phyloP scores from a whole-genome alignment of 139 green algal species.

The Auxenochlorella protothecoides region DNA sequence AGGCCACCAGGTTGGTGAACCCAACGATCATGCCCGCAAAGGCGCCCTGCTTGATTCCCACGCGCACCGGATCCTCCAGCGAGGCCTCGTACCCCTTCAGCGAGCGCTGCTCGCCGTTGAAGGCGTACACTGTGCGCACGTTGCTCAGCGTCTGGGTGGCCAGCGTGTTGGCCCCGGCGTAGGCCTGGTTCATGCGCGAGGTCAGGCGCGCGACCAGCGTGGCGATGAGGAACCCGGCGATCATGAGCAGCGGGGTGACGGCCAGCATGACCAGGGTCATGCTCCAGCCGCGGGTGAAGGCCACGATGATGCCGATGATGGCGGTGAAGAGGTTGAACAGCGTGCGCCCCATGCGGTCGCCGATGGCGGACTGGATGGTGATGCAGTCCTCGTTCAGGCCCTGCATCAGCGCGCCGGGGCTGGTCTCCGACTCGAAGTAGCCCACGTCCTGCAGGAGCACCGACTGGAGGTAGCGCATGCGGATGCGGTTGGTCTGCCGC shows the following conservation, averaged over 20 bases:
- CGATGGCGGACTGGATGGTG: slow-evolving; percentile 47
- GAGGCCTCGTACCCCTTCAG: slow-evolving; percentile 33
- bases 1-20: slow-evolving; percentile 19
- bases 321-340: slow-evolving; percentile 33
- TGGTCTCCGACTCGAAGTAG: slow-evolving; percentile 71
- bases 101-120: slow-evolving; percentile 44
- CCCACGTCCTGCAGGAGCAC: slow-evolving; percentile 72
- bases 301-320: slow-evolving; percentile 31
- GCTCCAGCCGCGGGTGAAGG: slow-evolving; percentile 53
- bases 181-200: slow-evolving; percentile 15
- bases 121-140: slow-evolving; percentile 65
- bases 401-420: slow-evolving; percentile 43
- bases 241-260: slow-evolving; percentile 45
- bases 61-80: slow-evolving; percentile 32
- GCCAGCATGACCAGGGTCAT: slow-evolving; percentile 77
- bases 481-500: slow-evolving; percentile 22
- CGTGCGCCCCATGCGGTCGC: slow-evolving; percentile 35
- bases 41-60: slow-evolving; percentile 26
- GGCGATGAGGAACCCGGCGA: slow-evolving; percentile 35
- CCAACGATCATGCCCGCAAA: slow-evolving; percentile 33
- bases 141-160: slow-evolving; percentile 52
- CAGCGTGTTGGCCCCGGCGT: slow-evolving; percentile 45
- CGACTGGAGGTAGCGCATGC: slow-evolving; percentile 36
- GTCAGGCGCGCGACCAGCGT: slow-evolving; percentile 19
- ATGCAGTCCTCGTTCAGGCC: slow-evolving; percentile 63